These are phyloP conservation scores for Yarrowia galli DNA, from an alignment of 1,139 yeast species.

Conservation along the genomic window DNA sequence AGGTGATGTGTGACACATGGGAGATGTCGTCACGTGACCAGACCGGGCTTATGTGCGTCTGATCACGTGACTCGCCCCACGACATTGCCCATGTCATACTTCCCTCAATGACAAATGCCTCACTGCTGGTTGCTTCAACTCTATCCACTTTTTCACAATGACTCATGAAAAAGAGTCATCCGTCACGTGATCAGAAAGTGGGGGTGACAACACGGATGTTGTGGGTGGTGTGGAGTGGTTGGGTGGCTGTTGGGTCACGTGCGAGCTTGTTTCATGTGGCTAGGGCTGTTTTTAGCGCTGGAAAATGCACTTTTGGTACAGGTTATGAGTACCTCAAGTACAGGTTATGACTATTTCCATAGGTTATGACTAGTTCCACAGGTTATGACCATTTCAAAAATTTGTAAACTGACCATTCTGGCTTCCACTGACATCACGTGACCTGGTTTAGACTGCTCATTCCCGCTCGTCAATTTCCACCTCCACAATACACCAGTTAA, in stretches of 20 bases:
- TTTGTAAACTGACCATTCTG: too few species aligned
- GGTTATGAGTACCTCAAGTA: neutral
- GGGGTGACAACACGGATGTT: neutral
- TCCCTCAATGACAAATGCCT: conserved; percentile 13
- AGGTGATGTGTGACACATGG: neutral
- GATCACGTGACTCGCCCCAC: conserved; percentile 15
- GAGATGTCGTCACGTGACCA: too few species aligned
- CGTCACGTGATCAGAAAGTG: neutral
- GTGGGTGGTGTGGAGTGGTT: too few species aligned
- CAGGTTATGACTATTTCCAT: neutral
- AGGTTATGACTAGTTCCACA: neutral
- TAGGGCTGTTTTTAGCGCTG: too few species aligned
- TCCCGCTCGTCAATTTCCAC: too few species aligned
- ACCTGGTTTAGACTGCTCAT: too few species aligned
- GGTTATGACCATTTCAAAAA: too few species aligned
- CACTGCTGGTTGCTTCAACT: neutral
- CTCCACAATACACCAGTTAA: neutral
- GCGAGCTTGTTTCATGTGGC: too few species aligned
- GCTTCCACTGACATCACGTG: too few species aligned
- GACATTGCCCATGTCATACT: too few species aligned
- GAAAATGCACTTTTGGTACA: neutral
- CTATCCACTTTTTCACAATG: neutral
- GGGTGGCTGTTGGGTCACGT: too few species aligned
- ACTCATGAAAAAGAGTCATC: conserved; percentile 9
- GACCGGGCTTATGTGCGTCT: too few species aligned